Evolutionary conservation across 768 basidiomycete species (phyloP).

Genomic region (Candolleomyces eurysporus): DNA sequence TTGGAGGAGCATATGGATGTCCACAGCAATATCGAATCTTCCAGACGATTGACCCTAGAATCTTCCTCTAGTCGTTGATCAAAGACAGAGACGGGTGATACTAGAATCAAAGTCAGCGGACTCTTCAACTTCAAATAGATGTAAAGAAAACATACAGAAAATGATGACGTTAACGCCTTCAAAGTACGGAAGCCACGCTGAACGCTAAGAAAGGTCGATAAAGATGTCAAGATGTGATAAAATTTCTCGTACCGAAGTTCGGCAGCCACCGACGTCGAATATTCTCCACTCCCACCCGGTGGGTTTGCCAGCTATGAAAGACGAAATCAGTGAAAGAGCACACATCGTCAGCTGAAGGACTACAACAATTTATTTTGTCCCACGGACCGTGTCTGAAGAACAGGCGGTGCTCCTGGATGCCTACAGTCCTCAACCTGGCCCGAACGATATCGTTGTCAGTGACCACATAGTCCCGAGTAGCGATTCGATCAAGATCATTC

Average conservation of each 20-base stretch:
- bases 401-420: slow-evolving; percentile 66
- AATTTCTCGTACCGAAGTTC: slow-evolving; percentile 50
- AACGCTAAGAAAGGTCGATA: slow-evolving; percentile 44
- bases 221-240: neutral
- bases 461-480: slow-evolving; percentile 57
- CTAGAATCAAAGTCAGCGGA: slow-evolving; percentile 18
- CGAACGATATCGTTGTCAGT: slow-evolving; percentile 73
- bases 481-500: slow-evolving; percentile 64
- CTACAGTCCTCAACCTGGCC: slow-evolving; percentile 66
- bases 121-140: neutral
- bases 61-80: slow-evolving; percentile 76
- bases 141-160: slow-evolving; percentile 43
- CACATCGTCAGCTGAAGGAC: neutral
- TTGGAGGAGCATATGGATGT: slow-evolving; percentile 64
- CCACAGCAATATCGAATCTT: slow-evolving; percentile 75
- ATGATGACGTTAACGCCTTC: slow-evolving; percentile 78
- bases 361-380: slow-evolving; percentile 31
- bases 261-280: slow-evolving; percentile 76
- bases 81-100: slow-evolving; percentile 79
- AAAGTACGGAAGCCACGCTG: slow-evolving; percentile 80
- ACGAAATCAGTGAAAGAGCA: neutral
- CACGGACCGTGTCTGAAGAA: slow-evolving; percentile 43
- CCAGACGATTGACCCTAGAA: slow-evolving; percentile 63
- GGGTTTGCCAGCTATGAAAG: slow-evolving; percentile 24
- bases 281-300: slow-evolving; percentile 63